Percentiles rank a stretch among this genome's conserved stretches.
Evolutionary conservation across 2,329 filamentous ascomycete species (phyloP).

Genomic region (Xylariales sp.): DNA sequence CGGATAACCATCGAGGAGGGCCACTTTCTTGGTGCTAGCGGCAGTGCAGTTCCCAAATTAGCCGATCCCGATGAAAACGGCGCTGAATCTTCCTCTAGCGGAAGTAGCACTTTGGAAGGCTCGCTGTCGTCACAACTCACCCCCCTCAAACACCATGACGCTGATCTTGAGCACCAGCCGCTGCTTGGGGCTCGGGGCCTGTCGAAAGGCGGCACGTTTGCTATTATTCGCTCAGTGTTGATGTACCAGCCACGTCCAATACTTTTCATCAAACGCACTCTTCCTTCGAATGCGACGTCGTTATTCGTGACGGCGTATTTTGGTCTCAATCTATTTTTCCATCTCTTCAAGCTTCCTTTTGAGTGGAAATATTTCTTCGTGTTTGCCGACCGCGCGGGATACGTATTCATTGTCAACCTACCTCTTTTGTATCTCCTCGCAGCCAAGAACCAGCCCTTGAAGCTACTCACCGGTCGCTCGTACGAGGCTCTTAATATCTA

Average conservation of each 20-base stretch:
- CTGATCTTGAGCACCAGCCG: slow-evolving; percentile 53
- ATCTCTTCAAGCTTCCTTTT: slow-evolving; percentile 63
- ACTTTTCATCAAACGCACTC: slow-evolving; percentile 65
- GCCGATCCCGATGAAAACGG: slow-evolving; percentile 29
- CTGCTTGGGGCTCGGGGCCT: slow-evolving; percentile 43
- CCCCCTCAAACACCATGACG: slow-evolving; percentile 40
- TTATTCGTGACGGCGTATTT: slow-evolving; percentile 64
- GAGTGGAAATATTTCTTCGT: slow-evolving; percentile 64
- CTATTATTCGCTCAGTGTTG: slow-evolving; percentile 49
- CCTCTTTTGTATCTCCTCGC: slow-evolving; percentile 70
- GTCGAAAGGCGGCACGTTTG: slow-evolving; percentile 13
- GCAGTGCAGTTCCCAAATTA: slow-evolving; percentile 19
- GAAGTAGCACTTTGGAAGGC: slow-evolving; percentile 50
- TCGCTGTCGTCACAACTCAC: slow-evolving; percentile 42
- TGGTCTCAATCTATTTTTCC: slow-evolving; percentile 67
- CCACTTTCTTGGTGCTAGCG: neutral
- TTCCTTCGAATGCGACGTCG: slow-evolving; percentile 68
- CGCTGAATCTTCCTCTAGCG: slow-evolving; percentile 52
- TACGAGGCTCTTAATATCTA: slow-evolving; percentile 75
- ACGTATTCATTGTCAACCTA: slow-evolving; percentile 62
- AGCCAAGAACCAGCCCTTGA: slow-evolving; percentile 74
- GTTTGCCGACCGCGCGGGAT: slow-evolving; percentile 67
- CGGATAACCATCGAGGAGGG: slow-evolving; percentile 43
- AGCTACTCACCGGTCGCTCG: slow-evolving; percentile 69
- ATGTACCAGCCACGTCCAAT: slow-evolving; percentile 69